A percentile compares a stretch with the other conserved stretches of the same genome.
phyloP scores from a whole-genome alignment of 2,329 filamentous ascomycete genomes.

The Gremmenia infestans region DNA sequence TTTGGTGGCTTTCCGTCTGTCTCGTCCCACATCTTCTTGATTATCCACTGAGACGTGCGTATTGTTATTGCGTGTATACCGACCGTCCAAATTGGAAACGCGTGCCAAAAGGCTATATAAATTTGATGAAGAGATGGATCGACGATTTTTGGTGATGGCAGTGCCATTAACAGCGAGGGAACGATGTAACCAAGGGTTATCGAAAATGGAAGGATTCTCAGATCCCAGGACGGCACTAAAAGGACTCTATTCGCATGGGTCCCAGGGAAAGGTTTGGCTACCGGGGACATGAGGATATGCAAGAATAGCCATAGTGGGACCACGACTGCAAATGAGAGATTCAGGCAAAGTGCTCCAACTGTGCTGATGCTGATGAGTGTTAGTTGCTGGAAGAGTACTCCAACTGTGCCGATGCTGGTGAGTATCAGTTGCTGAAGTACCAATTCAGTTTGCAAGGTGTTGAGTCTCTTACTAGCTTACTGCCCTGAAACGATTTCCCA shows the following conservation, averaged over 20 bases:
- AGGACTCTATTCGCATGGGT: conserved; percentile 30
- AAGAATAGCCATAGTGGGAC: conserved; percentile 39
- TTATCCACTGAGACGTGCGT: conserved; percentile 1
- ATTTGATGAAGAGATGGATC: conserved; percentile 40
- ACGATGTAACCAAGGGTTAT: conserved; percentile 40
- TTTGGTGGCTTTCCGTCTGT: conserved; percentile 24
- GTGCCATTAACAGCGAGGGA: conserved; percentile 39
- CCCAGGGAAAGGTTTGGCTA: conserved; percentile 29
- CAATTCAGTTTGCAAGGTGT: conserved; percentile 25
- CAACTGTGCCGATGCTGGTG: not conserved
- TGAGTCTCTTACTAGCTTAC: not conserved
- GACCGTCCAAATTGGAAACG: conserved; percentile 43
- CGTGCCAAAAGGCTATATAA: conserved; percentile 45
- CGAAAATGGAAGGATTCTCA: conserved; percentile 35
- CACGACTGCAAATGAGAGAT: conserved; percentile 39
- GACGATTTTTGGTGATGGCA: conserved; percentile 37
- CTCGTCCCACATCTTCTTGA: conserved; percentile 16
- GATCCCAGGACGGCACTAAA: conserved; percentile 25
- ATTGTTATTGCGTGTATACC: conserved; percentile 33
- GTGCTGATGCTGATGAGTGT: conserved; percentile 29
- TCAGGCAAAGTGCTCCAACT: conserved; percentile 39
- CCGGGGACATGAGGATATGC: conserved; percentile 39
- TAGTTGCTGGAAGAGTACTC: not conserved
- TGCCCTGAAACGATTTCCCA: conserved; percentile 32
- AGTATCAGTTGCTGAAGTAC: conserved; percentile 37